Evolutionary conservation across 257 asterid species (phyloP).

Genomic region (Jacaranda mimosifolia): DNA sequence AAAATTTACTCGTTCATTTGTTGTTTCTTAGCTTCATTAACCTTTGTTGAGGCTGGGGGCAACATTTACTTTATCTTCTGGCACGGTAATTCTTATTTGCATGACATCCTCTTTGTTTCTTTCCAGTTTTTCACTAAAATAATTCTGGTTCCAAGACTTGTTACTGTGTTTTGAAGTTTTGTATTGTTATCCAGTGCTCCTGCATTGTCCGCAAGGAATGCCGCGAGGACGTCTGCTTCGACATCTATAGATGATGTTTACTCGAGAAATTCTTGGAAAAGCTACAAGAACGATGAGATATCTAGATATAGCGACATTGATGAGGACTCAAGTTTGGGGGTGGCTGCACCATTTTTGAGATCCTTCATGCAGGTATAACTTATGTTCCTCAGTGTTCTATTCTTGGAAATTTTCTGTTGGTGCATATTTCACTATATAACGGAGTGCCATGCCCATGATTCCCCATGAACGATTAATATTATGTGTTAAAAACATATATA

Average conservation of each 20-base stretch:
- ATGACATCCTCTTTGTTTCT: slow-evolving; percentile 3
- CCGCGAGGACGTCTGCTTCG: slow-evolving; percentile 65
- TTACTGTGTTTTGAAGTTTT: slow-evolving; percentile 31
- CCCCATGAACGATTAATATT: slow-evolving; percentile 13
- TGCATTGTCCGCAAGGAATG: slow-evolving; percentile 77
- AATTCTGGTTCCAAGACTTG: slow-evolving; percentile 24
- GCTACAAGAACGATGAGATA: slow-evolving; percentile 69
- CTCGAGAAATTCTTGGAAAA: slow-evolving; percentile 85
- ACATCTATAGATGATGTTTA: slow-evolving; percentile 80
- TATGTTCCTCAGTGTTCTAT: slow-evolving; percentile 17
- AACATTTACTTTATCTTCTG: not conserved
- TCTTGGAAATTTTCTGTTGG: slow-evolving; percentile 12
- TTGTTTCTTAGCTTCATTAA: slow-evolving; percentile 9
- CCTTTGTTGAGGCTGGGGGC: not conserved
- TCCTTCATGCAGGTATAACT: slow-evolving; percentile 94
- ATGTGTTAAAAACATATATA: not conserved
- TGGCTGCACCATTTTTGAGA: slow-evolving; percentile 92
- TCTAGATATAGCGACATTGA: slow-evolving; percentile 68
- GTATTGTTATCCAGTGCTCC: slow-evolving; percentile 76
- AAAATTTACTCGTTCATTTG: slow-evolving; percentile 11
- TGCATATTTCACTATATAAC: slow-evolving; percentile 21
- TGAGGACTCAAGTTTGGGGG: slow-evolving; percentile 83
- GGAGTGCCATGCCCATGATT: slow-evolving; percentile 26
- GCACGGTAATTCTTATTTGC: not conserved
- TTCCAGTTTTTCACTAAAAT: slow-evolving; percentile 14